These are phyloP conservation scores for Colletotrichum orchidophilum DNA, from an alignment of 2,329 filamentous ascomycete genomes.

Conservation along the genomic window DNA sequence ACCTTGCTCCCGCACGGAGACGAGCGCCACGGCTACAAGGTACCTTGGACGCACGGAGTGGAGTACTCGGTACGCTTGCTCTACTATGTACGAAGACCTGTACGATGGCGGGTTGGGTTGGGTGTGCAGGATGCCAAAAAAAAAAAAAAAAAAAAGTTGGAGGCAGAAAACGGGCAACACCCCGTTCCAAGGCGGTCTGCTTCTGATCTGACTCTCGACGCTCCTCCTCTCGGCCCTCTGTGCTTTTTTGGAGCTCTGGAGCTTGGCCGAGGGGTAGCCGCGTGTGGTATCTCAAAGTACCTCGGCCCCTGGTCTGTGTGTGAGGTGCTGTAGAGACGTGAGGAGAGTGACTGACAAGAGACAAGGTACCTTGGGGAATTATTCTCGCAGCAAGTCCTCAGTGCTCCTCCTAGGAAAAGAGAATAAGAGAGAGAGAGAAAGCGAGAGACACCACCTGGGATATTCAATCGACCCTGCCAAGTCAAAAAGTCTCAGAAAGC, in stretches of 20 bases:
- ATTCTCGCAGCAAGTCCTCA: neutral
- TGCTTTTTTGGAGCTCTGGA: neutral
- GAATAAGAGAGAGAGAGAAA: neutral
- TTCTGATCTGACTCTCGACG: slow-evolving; percentile 2
- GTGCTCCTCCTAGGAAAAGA: neutral
- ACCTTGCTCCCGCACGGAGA: slow-evolving; percentile 15
- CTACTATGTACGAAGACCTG: neutral
- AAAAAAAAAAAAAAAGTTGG: slow-evolving; percentile 3
- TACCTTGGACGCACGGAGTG: neutral
- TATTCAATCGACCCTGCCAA: slow-evolving; percentile 28
- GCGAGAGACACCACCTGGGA: neutral
- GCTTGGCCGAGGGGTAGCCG: neutral
- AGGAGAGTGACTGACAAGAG: neutral
- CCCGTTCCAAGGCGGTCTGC: slow-evolving; percentile 20
- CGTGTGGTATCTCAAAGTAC: neutral
- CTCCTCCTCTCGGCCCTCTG: neutral
- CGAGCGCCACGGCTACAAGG: slow-evolving; percentile 8
- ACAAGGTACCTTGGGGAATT: neutral
- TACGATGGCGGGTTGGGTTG: slow-evolving; percentile 1
- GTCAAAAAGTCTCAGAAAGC: slow-evolving; percentile 31
- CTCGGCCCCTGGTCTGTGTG: neutral
- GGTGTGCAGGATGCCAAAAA: slow-evolving; percentile 1
- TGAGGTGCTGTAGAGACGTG: neutral
- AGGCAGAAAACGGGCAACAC: slow-evolving; percentile 27
- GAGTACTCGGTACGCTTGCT: slow-evolving; percentile 5